These are phyloP conservation scores for Botryotinia narcissicola DNA, from an alignment of 2,329 filamentous ascomycete genomes.

Conservation along the genomic window DNA sequence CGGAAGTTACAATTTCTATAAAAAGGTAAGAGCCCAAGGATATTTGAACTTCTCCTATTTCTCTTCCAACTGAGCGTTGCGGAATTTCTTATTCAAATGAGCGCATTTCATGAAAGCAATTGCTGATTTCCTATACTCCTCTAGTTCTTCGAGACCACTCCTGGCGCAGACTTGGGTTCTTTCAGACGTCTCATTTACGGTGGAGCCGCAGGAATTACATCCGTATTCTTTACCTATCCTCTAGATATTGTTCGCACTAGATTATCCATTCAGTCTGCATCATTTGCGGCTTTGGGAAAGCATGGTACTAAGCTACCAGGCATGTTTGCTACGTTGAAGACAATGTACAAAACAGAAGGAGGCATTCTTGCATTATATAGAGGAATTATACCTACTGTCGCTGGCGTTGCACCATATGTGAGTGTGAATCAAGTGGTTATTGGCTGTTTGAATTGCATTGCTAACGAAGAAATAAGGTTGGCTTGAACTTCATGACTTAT, in stretches of 20 bases:
- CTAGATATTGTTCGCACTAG: constrained; percentile 96
- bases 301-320: constrained; percentile 70
- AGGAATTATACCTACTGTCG: constrained; percentile 89
- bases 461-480: constrained; percentile 56
- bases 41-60: neutral
- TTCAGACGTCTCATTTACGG: constrained; percentile 81
- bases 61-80: neutral
- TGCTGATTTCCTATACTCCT: constrained; percentile 7
- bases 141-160: constrained; percentile 71
- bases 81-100: neutral
- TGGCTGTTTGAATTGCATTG: neutral
- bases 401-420: constrained; percentile 93
- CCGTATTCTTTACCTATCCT: constrained; percentile 91
- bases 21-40: constrained; percentile 60
- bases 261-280: constrained; percentile 95
- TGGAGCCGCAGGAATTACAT: constrained; percentile 89
- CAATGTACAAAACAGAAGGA: constrained; percentile 91
- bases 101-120: neutral
- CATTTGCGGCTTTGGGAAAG: constrained; percentile 72
- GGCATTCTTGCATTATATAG: constrained; percentile 84
- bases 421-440: constrained; percentile 31
- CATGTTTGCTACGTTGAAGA: constrained; percentile 80
- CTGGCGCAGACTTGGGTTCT: constrained; percentile 71
- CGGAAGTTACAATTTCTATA: constrained; percentile 97
- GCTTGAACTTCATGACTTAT: constrained; percentile 98